A percentile compares a stretch with the other conserved stretches of the same genome.
These are phyloP conservation scores for Claviceps sp. DNA, from an alignment of 2,329 filamentous ascomycete genomes.

Conservation along the genomic window DNA sequence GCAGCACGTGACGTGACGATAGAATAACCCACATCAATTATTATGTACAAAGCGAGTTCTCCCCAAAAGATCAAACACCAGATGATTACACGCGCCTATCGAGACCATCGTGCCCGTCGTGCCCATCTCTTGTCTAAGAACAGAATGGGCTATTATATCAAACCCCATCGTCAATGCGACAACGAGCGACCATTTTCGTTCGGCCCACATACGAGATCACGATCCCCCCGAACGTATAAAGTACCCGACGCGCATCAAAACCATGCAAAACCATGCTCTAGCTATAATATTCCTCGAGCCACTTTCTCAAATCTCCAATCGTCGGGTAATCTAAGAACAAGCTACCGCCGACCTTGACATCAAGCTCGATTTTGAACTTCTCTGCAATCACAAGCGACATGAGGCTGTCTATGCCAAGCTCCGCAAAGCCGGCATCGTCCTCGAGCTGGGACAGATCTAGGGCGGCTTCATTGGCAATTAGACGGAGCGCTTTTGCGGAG, in stretches of 20 bases:
- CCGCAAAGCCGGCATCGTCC: conserved; percentile 40
- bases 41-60: too few relatives aligned
- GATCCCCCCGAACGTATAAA: background rate
- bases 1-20: too few relatives aligned
- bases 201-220: too few relatives aligned
- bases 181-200: too few relatives aligned
- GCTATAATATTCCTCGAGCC: conserved; percentile 21
- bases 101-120: too few relatives aligned
- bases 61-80: too few relatives aligned
- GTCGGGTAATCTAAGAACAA: conserved; percentile 41
- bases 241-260: background rate
- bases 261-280: background rate
- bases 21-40: too few relatives aligned
- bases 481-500: conserved; percentile 30
- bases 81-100: too few relatives aligned
- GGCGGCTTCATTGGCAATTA: conserved; percentile 42
- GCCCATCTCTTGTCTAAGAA: too few relatives aligned
- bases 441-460: conserved; percentile 38
- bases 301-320: conserved; percentile 37
- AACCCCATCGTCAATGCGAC: too few relatives aligned
- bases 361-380: conserved; percentile 41
- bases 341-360: conserved; percentile 36
- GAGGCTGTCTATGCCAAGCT: conserved; percentile 46
- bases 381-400: conserved; percentile 44
- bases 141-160: too few relatives aligned